A percentile compares a stretch with the other conserved stretches of the same genome.
Evolutionary conservation across 441 rosid species (phyloP).

Genomic region (Biscutella laevigata): DNA sequence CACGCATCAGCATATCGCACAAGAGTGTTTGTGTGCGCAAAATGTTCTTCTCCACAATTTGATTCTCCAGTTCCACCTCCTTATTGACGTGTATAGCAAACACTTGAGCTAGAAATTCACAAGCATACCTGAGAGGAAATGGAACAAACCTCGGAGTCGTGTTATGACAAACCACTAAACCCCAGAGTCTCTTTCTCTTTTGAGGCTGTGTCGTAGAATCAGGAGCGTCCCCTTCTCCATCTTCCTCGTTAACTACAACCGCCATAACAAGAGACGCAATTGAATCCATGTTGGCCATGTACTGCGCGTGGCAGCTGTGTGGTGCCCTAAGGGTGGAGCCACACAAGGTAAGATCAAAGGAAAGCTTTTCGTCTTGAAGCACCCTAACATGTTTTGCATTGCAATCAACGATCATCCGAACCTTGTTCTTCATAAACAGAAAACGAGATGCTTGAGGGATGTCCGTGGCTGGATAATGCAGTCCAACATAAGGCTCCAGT

Average conservation of each 20-base stretch:
- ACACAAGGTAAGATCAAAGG: conserved; percentile 69
- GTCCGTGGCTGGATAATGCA: conserved; percentile 96
- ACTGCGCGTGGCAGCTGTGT: conserved; percentile 79
- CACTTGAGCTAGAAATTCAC: conserved; percentile 91
- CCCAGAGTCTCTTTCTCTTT: conserved; percentile 88
- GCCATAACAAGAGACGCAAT: conserved; percentile 95
- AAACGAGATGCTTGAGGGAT: conserved; percentile 95
- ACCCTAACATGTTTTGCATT: conserved; percentile 74
- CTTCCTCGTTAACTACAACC: conserved; percentile 73
- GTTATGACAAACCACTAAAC: conserved; percentile 90
- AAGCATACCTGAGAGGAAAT: conserved; percentile 91
- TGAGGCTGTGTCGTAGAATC: conserved; percentile 39
- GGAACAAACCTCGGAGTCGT: conserved; percentile 83
- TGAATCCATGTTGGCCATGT: conserved; percentile 90
- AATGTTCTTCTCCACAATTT: conserved; percentile 81
- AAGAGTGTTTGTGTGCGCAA: conserved; percentile 84
- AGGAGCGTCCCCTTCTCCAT: conserved; percentile 45
- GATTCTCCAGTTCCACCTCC: conserved; percentile 80
- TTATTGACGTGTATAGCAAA: conserved; percentile 90
- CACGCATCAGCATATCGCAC: conserved; percentile 92
- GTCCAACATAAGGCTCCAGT: conserved; percentile 80
- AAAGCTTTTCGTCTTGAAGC: conserved; percentile 84
- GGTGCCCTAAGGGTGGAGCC: conserved; percentile 95
- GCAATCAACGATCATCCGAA: conserved; percentile 89
- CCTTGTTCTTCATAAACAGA: conserved; percentile 89